Evolutionary conservation across 768 basidiomycete species (phyloP).

Genomic region (Asterophora lycoperdoides): DNA sequence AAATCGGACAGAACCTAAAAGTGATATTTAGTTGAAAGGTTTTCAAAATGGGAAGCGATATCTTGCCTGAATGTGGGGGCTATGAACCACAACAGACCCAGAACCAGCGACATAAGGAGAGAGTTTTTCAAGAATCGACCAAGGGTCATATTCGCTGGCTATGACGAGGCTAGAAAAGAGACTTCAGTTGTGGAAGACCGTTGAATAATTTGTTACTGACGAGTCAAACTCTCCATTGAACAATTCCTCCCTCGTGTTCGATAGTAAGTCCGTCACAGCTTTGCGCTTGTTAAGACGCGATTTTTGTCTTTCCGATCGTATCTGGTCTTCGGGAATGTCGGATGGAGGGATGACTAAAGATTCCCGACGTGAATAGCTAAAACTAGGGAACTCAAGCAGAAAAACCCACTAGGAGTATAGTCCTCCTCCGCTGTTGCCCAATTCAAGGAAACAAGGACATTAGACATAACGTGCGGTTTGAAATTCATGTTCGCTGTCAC

Average conservation of each 20-base stretch:
- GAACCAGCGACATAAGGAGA: conserved; percentile 81
- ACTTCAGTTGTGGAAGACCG: background rate
- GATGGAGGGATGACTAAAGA: conserved; percentile 52
- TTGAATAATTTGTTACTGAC: conserved; percentile 35
- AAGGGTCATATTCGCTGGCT: conserved; percentile 81
- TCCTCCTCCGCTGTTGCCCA: conserved; percentile 87
- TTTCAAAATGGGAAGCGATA: background rate
- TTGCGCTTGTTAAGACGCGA: conserved; percentile 74
- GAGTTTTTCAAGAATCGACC: conserved; percentile 71
- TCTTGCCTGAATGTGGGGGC: conserved; percentile 73
- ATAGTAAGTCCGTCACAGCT: conserved; percentile 56
- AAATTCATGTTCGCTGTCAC: conserved; percentile 87
- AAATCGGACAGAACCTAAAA: conserved; percentile 70
- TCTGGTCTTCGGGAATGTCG: conserved; percentile 52
- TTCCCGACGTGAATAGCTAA: conserved; percentile 4
- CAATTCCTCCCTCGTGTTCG: conserved; percentile 68
- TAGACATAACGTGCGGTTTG: conserved; percentile 43
- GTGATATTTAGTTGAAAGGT: conserved; percentile 1
- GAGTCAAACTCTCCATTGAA: conserved; percentile 88
- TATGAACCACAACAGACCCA: conserved; percentile 81
- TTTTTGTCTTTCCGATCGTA: conserved; percentile 71
- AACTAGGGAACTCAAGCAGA: background rate
- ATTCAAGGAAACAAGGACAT: conserved; percentile 68
- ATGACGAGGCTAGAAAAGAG: conserved; percentile 57
- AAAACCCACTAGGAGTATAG: conserved; percentile 56